A percentile compares a stretch with the other conserved stretches of the same genome.
phyloP scores from a whole-genome alignment of 345 rosid genomes.

The Draba incana region DNA sequence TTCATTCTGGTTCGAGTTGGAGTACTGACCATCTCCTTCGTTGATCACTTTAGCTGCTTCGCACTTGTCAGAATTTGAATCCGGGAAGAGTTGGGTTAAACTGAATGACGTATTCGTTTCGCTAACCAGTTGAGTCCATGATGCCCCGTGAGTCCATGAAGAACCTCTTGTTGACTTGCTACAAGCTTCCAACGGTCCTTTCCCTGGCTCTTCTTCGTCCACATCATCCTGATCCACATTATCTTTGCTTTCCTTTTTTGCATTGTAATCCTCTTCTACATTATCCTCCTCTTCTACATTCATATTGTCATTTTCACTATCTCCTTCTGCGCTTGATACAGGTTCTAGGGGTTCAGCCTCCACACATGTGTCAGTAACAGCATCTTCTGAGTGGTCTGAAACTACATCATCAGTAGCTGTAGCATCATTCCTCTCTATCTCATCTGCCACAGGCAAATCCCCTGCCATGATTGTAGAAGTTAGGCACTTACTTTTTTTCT shows the following conservation, averaged over 20 bases:
- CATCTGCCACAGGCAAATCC: slow-evolving; percentile 27
- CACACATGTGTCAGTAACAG: slow-evolving; percentile 8
- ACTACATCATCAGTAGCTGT: slow-evolving; percentile 8
- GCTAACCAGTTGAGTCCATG: slow-evolving; percentile 84
- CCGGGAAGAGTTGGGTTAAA: slow-evolving; percentile 63
- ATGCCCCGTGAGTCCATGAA: slow-evolving; percentile 73
- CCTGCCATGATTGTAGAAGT: slow-evolving; percentile 37
- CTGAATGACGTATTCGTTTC: slow-evolving; percentile 59
- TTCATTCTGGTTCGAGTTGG: slow-evolving; percentile 30
- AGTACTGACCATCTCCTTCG: slow-evolving; percentile 17
- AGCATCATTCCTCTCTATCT: slow-evolving; percentile 25
- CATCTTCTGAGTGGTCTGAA: slow-evolving; percentile 31
- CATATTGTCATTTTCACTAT: slow-evolving; percentile 24
- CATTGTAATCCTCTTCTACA: slow-evolving; percentile 24
- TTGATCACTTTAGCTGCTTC: slow-evolving; percentile 24
- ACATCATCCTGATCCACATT: slow-evolving; percentile 35
- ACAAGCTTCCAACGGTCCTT: slow-evolving; percentile 29
- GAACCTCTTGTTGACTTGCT: slow-evolving; percentile 60
- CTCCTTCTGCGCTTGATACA: slow-evolving; percentile 27
- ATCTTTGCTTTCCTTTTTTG: slow-evolving; percentile 31
- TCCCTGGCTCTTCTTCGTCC: slow-evolving; percentile 14
- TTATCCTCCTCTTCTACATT: slow-evolving; percentile 25
- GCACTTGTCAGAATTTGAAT: slow-evolving; percentile 37
- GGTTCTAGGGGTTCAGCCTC: slow-evolving; percentile 36
- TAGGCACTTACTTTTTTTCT: slow-evolving; percentile 30